Conservation (phyloP, 495 filamentous ascomycete species). For the Trichoderma parareesei region DNA sequence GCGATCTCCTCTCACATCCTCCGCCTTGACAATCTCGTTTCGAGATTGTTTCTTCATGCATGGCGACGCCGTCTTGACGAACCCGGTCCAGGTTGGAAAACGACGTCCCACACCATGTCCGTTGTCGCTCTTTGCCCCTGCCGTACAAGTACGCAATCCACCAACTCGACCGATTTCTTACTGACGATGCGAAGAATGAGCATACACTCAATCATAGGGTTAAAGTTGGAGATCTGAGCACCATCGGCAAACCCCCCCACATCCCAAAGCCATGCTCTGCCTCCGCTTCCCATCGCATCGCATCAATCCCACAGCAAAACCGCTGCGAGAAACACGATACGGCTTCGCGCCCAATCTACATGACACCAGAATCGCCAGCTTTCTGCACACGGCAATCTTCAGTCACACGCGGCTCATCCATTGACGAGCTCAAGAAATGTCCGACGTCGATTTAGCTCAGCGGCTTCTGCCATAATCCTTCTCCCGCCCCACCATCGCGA, state of each 20-base stretch:
- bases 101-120: too few relatives aligned
- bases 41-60: background rate
- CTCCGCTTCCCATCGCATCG: background rate
- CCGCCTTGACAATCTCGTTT: background rate
- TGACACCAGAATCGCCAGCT: constrained; percentile 3
- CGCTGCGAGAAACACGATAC: background rate
- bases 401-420: background rate
- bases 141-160: background rate
- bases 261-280: background rate
- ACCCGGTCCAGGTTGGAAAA: background rate
- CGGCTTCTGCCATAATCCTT: background rate
- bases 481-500: constrained; percentile 4
- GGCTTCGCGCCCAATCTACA: background rate
- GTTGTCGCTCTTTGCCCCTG: too few relatives aligned
- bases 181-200: too few relatives aligned
- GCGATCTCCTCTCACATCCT: too few relatives aligned
- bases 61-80: background rate
- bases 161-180: background rate
- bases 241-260: background rate
- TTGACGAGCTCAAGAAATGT: background rate
- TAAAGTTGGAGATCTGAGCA: background rate
- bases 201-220: too few relatives aligned
- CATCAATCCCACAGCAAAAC: background rate
- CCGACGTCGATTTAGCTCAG: background rate
- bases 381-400: background rate